Conservation (phyloP, 768 basidiomycete genomes). For the Candolleomyces efflorescens region DNA sequence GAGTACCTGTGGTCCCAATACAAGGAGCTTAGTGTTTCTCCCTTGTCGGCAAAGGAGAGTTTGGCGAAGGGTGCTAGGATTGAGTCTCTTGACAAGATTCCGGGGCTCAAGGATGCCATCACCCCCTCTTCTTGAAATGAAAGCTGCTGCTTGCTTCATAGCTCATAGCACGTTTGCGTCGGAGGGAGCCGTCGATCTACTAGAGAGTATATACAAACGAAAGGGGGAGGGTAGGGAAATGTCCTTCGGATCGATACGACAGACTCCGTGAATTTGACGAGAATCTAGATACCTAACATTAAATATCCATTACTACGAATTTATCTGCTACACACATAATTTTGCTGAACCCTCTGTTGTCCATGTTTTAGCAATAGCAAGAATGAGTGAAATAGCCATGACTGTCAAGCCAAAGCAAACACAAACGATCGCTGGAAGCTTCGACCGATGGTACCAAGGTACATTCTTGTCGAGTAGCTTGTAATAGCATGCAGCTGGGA, state of each 20-base stretch:
- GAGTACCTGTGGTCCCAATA: constrained; percentile 68
- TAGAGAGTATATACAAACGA: constrained; percentile 13
- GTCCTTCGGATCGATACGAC: too few species aligned
- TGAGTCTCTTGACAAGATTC: constrained; percentile 54
- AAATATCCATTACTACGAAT: constrained; percentile 1
- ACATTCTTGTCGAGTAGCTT: constrained; percentile 55
- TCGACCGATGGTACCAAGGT: constrained; percentile 67
- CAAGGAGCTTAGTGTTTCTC: constrained; percentile 61
- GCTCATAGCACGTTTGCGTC: too few species aligned
- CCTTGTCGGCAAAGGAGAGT: constrained; percentile 70
- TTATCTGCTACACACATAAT: constrained; percentile 49
- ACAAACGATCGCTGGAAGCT: constrained; percentile 73
- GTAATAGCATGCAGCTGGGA: constrained; percentile 83
- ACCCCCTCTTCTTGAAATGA: not conserved
- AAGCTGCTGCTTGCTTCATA: not conserved
- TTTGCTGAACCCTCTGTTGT: constrained; percentile 64
- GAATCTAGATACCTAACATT: constrained; percentile 2
- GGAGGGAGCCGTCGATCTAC: not conserved
- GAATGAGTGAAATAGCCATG: constrained; percentile 70
- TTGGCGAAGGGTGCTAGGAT: constrained; percentile 58
- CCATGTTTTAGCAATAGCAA: constrained; percentile 80
- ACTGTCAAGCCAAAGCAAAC: constrained; percentile 71
- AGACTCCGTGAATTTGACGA: not conserved
- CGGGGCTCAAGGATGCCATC: constrained; percentile 46
- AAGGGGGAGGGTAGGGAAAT: not conserved